phyloP scores from a whole-genome alignment of 176 grass and related monocot species.

The Canna indica region DNA sequence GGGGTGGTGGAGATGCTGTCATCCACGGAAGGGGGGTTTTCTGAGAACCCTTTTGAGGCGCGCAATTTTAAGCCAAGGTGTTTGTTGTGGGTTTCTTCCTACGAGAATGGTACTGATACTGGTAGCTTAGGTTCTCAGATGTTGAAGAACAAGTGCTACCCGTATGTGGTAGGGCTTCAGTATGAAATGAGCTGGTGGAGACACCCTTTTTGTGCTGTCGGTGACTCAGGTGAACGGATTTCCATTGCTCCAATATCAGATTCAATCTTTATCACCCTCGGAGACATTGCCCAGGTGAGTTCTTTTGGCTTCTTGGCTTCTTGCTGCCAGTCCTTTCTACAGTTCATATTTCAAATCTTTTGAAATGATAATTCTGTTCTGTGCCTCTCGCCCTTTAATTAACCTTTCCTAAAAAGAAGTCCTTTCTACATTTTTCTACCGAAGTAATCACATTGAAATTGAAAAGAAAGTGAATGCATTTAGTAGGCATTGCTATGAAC shows the following conservation, averaged over 20 bases:
- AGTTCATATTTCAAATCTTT: too few relatives aligned
- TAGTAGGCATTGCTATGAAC: neutral
- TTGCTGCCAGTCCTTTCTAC: too few relatives aligned
- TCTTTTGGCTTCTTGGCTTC: too few relatives aligned
- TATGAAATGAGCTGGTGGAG: constrained; percentile 32
- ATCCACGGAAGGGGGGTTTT: constrained; percentile 17
- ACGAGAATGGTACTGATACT: neutral
- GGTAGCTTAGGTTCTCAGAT: neutral
- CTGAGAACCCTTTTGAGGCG: constrained; percentile 33
- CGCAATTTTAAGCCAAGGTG: constrained; percentile 50
- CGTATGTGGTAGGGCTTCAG: constrained; percentile 50
- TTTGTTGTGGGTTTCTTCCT: constrained; percentile 47
- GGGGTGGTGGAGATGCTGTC: constrained; percentile 36
- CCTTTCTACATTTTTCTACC: neutral
- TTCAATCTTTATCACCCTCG: constrained; percentile 55
- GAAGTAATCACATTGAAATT: neutral
- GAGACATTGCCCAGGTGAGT: constrained; percentile 82
- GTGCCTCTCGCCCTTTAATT: too few relatives aligned
- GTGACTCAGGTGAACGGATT: constrained; percentile 39
- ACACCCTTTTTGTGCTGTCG: constrained; percentile 35
- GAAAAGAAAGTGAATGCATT: neutral
- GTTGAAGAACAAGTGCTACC: constrained; percentile 39
- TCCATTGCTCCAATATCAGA: constrained; percentile 24
- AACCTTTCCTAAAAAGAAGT: too few relatives aligned
- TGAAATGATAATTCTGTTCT: too few relatives aligned